Evolutionary conservation across 192 early-diverging fungal genomes (phyloP).

Genomic region (Dissophora ornata): DNA sequence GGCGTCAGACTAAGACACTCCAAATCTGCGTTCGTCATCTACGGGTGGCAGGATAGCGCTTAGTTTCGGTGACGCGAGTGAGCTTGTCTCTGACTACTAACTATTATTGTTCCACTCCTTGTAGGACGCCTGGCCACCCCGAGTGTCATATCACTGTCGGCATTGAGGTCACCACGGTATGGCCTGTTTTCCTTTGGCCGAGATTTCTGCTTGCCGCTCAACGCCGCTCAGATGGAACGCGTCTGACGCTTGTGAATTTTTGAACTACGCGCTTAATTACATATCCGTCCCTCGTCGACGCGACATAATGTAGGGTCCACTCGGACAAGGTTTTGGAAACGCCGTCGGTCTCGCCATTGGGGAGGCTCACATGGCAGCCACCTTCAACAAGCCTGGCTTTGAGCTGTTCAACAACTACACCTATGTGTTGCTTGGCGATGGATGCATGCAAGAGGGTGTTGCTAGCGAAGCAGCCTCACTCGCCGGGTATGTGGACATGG

Average conservation of each 20-base stretch:
- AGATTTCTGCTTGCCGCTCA: too few species aligned
- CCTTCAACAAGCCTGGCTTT: constrained; percentile 91
- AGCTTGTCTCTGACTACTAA: too few species aligned
- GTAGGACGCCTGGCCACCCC: constrained; percentile 95
- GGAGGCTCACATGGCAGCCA: constrained; percentile 88
- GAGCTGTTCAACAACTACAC: constrained; percentile 89
- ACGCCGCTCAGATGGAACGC: too few species aligned
- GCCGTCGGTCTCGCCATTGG: constrained; percentile 95
- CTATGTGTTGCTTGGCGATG: constrained; percentile 90
- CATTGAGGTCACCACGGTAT: constrained; percentile 92
- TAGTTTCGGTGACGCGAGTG: too few species aligned
- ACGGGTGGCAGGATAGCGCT: too few species aligned
- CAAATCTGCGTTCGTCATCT: too few species aligned
- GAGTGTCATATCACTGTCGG: constrained; percentile 89
- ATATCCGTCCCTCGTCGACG: too few species aligned
- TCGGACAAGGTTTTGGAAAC: constrained; percentile 93
- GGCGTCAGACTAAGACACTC: too few species aligned
- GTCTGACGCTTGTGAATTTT: too few species aligned
- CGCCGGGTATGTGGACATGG: constrained; percentile 87
- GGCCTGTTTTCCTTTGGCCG: too few species aligned
- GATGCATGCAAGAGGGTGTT: constrained; percentile 99
- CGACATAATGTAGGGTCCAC: too few species aligned
- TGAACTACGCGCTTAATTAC: too few species aligned
- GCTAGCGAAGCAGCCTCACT: constrained; percentile 90
- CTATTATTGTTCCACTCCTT: constrained; percentile 18